phyloP scores from a whole-genome alignment of 164 flowering plant species.

The Kingdonia uniflora region DNA sequence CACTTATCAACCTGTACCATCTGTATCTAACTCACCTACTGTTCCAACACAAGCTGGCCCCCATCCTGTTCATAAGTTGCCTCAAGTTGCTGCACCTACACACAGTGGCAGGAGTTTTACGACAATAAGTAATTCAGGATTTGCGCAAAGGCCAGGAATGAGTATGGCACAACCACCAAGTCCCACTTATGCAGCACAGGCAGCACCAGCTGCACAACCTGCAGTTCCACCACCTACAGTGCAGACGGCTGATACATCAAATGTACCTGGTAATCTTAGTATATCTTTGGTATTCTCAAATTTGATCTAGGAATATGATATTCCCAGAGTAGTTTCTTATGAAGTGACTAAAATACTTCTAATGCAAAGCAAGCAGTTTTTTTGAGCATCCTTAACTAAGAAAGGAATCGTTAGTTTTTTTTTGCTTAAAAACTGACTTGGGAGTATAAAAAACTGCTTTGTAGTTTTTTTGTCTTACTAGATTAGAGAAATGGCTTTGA shows the following conservation, averaged over 20 bases:
- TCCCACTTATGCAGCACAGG: slow-evolving; percentile 41
- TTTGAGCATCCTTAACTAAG: no score
- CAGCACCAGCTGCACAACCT: slow-evolving; percentile 38
- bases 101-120: slow-evolving; percentile 45
- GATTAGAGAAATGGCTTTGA: neutral
- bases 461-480: no score
- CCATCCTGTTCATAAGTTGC: slow-evolving; percentile 35
- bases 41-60: slow-evolving; percentile 31
- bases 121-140: slow-evolving; percentile 48
- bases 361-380: no score
- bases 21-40: slow-evolving; percentile 33
- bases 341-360: no score
- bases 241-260: slow-evolving; percentile 89
- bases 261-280: slow-evolving; percentile 61
- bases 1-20: slow-evolving; percentile 35
- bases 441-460: no score
- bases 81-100: slow-evolving; percentile 49
- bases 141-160: slow-evolving; percentile 43
- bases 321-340: neutral
- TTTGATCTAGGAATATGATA: neutral
- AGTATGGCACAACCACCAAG: slow-evolving; percentile 55
- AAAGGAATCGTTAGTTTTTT: no score
- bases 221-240: slow-evolving; percentile 87
- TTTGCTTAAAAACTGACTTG: no score
- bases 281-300: neutral